Base-by-base conservation (phyloP, 805 yeast genomes). In the Sporopachydermia lactativora region DNA sequence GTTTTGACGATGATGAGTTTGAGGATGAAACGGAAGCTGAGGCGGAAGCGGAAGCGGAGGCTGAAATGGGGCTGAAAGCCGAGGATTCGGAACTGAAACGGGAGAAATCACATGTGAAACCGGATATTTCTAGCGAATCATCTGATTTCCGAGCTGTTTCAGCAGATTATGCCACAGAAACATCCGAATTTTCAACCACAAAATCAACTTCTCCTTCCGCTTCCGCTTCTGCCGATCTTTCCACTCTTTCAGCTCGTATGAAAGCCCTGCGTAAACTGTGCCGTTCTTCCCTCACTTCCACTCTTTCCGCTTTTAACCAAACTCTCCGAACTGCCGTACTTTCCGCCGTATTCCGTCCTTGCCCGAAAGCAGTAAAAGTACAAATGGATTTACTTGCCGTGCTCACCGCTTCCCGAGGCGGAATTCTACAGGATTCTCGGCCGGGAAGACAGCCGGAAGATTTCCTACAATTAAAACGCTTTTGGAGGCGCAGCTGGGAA, bases 401-500 rank as follows among this genome's bases (percentile, higher is more conserved):
- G 0, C 61, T 84, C 38, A 67, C 73, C 37, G 82, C 80, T 50
- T 82, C 94, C 0, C 61, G 78, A 15, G 63, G 61, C 34, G 94
- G 94, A 24, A 55, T 78, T 16, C 38, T 60, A 3, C 58, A 67
- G 36, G 51, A 61, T 3, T 55, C 60, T 34, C 37, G 8, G 38
- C 47, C 11, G 50, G 52, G 47, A 41, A 41, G 40, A 15, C 44
- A 45, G n/a, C 49, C 53, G 44, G 59, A 48, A 17, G 45, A 37
- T 17, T 41, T 47, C 34, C 50, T 46, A 15, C 54, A 52, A 28
- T 52, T 49, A 42, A 50, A 39, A 45, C 57, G 45, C 43, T 61
- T 35, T 42, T 92, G 97, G 97, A 61, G 60, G 8, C 47, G 59
- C 4, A 66, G 77, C 34, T 89, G 98, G 97, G 51, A 52, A 11